Evolutionary conservation across 2,329 filamentous ascomycete genomes (phyloP).

Genomic region (Malbranchea zuffiana): DNA sequence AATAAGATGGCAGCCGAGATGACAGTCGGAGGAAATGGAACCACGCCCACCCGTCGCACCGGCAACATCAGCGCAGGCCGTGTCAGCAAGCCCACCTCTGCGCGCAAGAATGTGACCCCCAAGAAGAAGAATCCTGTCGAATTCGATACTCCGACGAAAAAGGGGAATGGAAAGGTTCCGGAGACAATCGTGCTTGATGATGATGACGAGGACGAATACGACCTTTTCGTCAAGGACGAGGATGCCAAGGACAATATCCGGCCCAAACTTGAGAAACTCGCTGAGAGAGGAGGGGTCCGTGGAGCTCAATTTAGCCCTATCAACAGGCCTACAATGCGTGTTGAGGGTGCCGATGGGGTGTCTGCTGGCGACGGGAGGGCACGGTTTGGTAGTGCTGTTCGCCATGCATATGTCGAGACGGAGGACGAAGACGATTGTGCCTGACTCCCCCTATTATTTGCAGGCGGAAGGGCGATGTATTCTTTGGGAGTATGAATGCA

Average conservation of each 20-base stretch:
- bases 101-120: background rate
- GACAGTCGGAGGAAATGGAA: slow-evolving; percentile 19
- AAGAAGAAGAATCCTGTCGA: slow-evolving; percentile 1
- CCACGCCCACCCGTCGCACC: slow-evolving; percentile 11
- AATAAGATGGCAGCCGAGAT: slow-evolving; percentile 33
- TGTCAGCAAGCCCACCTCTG: slow-evolving; percentile 13
- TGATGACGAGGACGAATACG: slow-evolving; percentile 8
- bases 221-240: slow-evolving; percentile 4
- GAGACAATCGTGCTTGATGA: slow-evolving; percentile 11
- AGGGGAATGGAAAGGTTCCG: background rate
- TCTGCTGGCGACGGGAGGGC: no score
- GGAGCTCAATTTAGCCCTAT: no score
- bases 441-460: no score
- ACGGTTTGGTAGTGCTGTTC: no score
- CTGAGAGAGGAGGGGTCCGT: no score
- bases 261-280: background rate
- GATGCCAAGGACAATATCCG: background rate
- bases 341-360: no score
- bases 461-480: no score
- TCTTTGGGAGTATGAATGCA: no score
- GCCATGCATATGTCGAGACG: no score
- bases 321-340: no score
- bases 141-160: slow-evolving; percentile 7
- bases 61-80: slow-evolving; percentile 10
- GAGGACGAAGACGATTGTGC: no score